Base-by-base conservation (phyloP, 1,284 basidiomycete genomes). In the Cryptococcus sp. region DNA sequence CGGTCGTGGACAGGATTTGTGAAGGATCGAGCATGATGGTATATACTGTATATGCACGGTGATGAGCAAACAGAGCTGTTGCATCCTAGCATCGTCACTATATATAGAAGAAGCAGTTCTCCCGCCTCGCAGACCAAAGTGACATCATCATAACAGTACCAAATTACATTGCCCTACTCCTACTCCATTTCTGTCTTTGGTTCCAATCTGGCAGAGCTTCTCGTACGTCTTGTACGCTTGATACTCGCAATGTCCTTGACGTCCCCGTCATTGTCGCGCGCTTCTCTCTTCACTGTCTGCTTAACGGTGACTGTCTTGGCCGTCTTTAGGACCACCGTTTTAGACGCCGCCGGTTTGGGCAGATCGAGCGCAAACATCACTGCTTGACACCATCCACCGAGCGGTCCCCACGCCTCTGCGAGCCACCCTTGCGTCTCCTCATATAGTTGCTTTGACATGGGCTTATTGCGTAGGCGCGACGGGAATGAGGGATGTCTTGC, bases 311-410 rank as follows among this genome's bases (percentile, higher is more conserved):
- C 22, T 2, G n/a, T 45, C 42, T 45, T 45, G 13, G 42, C n/a
- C 22, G 42, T 45, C 16, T 45, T 45, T 6, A 45, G 16, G 6
- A 45, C 42, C 30, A 35, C 30, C 13, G 13, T 35, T 35, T 35
- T 35, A 35, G 30, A 35, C 30, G 30, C 25, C n/a, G 16, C 25
- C 3, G 48, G 20, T 25, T 48, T 25, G 2, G 61, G 54, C 11
- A 79, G 57, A 59, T 79, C 78, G 20, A 71, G 70, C 3, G 78
- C 77, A 55, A 80, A 80, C 68, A 79, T 73, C 47, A 94, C 91
- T 2, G 90, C 88, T 75, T 97, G 93, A 0, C 89, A 89, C 93
- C 93, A 95, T 5, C 93, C 93, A 5, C 91, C 92, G 71, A 89
- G 86, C 1, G 86, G 82, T 10, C 91, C 91, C 92, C 92, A 95